Evolutionary conservation across 257 asterid species (phyloP), one percentile per base, ranked within the genome.

Genomic region (Jasminum sambac): DNA sequence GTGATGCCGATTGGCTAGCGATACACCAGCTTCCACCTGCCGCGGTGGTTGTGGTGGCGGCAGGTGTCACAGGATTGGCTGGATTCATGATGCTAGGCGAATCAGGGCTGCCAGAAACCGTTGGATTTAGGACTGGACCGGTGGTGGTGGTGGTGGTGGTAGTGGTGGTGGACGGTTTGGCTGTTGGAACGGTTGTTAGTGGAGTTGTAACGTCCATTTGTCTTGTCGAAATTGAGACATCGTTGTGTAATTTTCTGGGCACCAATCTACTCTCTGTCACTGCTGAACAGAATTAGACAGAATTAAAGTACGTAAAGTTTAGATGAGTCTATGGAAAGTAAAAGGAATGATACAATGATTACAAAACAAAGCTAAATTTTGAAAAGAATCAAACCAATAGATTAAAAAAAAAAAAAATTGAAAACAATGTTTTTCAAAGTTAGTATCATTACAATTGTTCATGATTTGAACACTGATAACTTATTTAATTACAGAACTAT

Each of bases 1-100:
- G 82, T 2, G 89, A 72, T 10, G 82, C 95, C 10, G 93, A 84
- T 63, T 70, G 83, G 74, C 80, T 81, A 12, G 96, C 96, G 7
- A 91, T 82, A 57, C 98, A 89, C 96, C 98, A 91, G 82, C 96
- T 87, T 50, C 88, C 80, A 5, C 83, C 34, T 0, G 93, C 72
- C 12, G 95, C 77, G 60, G 67, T 76, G 2, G 91, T 75, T 39
- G 71, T 57, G n/a, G 82, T 69, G 13, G 84, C 23, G 23, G 79
- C 66, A 2, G 95, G 95, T 0, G 84, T 81, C 75, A 65, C 71
- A 2, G 90, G 89, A 64, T 78, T 84, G 12, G 75, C 76, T 0
- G 96, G 87, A 30, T 81, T 83, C 72, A 66, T 63, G 6, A 79
- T 25, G 11, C 69, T 39, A 6, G 87, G 75, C 23, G 80, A 40